Evolutionary conservation across 2,329 filamentous ascomycete species (phyloP).

Genomic region (Fusarium oligoseptatum): DNA sequence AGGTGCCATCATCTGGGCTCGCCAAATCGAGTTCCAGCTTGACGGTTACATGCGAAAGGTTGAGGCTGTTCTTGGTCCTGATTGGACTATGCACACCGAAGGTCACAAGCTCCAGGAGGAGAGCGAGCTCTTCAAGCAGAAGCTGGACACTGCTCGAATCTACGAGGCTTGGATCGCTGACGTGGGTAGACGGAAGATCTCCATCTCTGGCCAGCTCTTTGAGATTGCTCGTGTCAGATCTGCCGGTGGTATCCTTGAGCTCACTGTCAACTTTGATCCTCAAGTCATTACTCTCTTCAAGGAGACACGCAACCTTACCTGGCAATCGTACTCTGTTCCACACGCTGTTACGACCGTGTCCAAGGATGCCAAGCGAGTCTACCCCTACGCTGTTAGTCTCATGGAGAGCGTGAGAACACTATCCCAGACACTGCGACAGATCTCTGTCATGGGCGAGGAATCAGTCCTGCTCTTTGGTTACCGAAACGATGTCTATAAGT

Average conservation of each 20-base stretch:
- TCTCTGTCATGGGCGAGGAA: constrained; percentile 88
- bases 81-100: constrained; percentile 95
- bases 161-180: constrained; percentile 97
- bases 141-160: constrained; percentile 92
- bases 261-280: constrained; percentile 95
- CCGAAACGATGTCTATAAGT: constrained; percentile 86
- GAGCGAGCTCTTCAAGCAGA: constrained; percentile 94
- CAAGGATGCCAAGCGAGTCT: constrained; percentile 98
- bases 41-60: constrained; percentile 99
- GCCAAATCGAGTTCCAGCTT: constrained; percentile 95
- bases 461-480: constrained; percentile 91
- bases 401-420: constrained; percentile 99
- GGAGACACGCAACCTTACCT: constrained; percentile 94
- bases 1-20: constrained; percentile 96
- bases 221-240: constrained; percentile 89
- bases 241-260: constrained; percentile 88
- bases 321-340: constrained; percentile 94
- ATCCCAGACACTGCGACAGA: constrained; percentile 86
- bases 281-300: constrained; percentile 99
- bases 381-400: constrained; percentile 95
- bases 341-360: constrained; percentile 96
- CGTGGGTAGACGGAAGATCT: constrained; percentile 88
- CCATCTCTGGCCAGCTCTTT: constrained; percentile 93
- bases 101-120: constrained; percentile 94
- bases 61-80: constrained; percentile 94